Conservation (phyloP, 441 rosid species). For the Populus hybrid region DNA sequence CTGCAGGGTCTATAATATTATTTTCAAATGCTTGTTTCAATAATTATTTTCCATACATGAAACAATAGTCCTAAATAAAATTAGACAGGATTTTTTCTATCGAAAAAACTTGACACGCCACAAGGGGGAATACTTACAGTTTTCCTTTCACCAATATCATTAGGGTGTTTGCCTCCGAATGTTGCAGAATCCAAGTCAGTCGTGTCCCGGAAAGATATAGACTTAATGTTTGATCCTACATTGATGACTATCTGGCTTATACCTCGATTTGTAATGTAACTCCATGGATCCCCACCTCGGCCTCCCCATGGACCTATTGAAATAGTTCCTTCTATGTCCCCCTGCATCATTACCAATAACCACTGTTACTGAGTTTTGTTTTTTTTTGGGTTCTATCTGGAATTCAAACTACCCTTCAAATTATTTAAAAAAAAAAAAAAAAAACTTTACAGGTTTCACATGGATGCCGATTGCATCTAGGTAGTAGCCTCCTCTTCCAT, state of each 20-base stretch:
- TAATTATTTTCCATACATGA: too few relatives aligned
- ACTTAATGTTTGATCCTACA: neutral
- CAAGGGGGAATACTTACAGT: neutral
- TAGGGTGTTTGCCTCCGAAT: neutral
- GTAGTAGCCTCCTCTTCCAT: too few relatives aligned
- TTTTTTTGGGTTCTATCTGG: too few relatives aligned
- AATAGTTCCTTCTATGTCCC: neutral
- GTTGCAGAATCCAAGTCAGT: neutral
- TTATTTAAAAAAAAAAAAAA: too few relatives aligned
- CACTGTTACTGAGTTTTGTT: neutral
- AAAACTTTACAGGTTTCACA: too few relatives aligned
- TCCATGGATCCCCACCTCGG: neutral
- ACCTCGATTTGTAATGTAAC: neutral
- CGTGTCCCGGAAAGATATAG: neutral
- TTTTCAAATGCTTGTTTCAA: too few relatives aligned
- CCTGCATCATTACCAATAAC: neutral
- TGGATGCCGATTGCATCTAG: too few relatives aligned
- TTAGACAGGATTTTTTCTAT: too few relatives aligned
- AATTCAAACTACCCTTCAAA: too few relatives aligned
- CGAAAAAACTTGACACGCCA: neutral
- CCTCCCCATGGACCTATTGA: constrained; percentile 6
- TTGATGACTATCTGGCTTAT: neutral
- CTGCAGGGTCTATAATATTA: too few relatives aligned
- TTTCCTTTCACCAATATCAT: neutral
- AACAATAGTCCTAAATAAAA: too few relatives aligned